A percentile compares a stretch with the other conserved stretches of the same genome.
Conservation (phyloP, 257 asterid species). For the Petunia axillaris region DNA sequence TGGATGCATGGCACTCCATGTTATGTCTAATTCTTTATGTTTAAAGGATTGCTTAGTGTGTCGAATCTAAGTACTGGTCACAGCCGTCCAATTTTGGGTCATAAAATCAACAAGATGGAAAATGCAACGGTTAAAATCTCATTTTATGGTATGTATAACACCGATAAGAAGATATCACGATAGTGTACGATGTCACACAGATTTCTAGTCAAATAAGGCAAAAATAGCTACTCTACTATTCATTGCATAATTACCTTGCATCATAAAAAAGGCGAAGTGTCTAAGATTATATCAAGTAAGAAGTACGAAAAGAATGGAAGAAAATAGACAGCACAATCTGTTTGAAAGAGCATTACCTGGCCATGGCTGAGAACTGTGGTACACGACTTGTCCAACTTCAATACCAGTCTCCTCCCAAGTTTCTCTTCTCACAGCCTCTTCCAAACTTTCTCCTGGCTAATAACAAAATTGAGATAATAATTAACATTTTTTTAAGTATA, state of each 20-base stretch:
- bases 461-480: constrained; percentile 16
- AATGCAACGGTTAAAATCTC: no score
- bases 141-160: no score
- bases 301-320: background rate
- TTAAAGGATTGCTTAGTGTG: no score
- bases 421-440: constrained; percentile 98
- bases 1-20: no score
- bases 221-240: background rate
- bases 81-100: no score
- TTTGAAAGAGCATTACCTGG: constrained; percentile 59
- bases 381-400: constrained; percentile 92
- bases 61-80: no score
- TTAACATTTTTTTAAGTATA: background rate
- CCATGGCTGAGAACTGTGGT: constrained; percentile 99
- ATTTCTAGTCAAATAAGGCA: no score
- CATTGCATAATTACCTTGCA: background rate
- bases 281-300: background rate
- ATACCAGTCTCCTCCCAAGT: constrained; percentile 95
- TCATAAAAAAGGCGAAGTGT: background rate
- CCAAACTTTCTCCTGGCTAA: constrained; percentile 97
- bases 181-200: no score
- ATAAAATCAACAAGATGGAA: no score
- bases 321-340: background rate
- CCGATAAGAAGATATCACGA: no score
- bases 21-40: no score